phyloP scores from a whole-genome alignment of 768 basidiomycete genomes.

The Hygrophoropsis aurantiaca region DNA sequence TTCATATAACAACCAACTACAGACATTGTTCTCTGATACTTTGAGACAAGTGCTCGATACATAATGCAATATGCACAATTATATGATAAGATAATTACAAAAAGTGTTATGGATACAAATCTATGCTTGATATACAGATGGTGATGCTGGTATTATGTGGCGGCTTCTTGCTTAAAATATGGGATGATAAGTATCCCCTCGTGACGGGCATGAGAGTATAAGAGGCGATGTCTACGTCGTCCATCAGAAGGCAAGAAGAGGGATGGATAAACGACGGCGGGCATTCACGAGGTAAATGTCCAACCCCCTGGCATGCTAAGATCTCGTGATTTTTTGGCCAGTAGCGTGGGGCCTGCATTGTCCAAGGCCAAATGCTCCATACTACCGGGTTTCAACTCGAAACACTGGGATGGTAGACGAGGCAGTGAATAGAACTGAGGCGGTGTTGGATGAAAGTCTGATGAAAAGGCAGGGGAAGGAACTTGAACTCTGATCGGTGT shows the following conservation, averaged over 20 bases:
- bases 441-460: conserved; percentile 16
- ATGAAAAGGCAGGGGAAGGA: conserved; percentile 8
- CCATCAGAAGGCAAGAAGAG: no score
- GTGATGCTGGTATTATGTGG: no score
- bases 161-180: no score
- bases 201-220: no score
- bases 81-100: no score
- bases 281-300: conserved; percentile 20
- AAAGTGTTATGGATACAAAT: no score
- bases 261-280: neutral
- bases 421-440: conserved; percentile 23
- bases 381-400: conserved; percentile 14
- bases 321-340: conserved; percentile 23
- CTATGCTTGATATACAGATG: no score
- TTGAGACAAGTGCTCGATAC: no score
- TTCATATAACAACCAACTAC: neutral
- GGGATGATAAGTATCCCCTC: no score
- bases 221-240: no score
- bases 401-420: conserved; percentile 18
- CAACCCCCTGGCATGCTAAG: conserved; percentile 43
- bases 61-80: no score
- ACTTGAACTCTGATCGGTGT: conserved; percentile 3
- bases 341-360: conserved; percentile 14
- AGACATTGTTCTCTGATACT: no score
- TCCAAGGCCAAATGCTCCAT: conserved; percentile 9